These are phyloP conservation scores for Flammula alnicola DNA, from an alignment of 1,284 basidiomycete genomes.

Conservation along the genomic window DNA sequence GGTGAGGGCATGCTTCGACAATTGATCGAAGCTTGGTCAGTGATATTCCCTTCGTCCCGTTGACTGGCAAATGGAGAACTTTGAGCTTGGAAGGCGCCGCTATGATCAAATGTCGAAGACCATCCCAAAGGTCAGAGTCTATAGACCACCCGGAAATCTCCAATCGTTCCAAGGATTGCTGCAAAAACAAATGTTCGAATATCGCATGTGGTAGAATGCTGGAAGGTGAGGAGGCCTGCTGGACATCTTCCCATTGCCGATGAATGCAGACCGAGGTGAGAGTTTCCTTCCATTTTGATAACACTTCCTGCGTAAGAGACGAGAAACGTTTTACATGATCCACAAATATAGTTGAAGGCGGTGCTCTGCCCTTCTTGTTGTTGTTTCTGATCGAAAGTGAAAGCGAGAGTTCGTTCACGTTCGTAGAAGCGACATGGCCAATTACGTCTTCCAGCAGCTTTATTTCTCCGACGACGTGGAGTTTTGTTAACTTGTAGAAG, in stretches of 20 bases:
- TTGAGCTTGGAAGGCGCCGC: conserved; percentile 6
- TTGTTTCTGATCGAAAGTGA: not conserved
- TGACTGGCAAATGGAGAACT: conserved; percentile 13
- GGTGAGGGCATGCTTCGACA: conserved; percentile 7
- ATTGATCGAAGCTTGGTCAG: conserved; percentile 8
- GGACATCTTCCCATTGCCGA: too few relatives aligned
- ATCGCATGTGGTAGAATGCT: not conserved
- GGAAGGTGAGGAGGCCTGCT: too few relatives aligned
- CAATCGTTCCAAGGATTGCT: not conserved
- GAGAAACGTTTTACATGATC: too few relatives aligned
- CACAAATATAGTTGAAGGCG: too few relatives aligned
- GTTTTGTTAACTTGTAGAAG: conserved; percentile 2
- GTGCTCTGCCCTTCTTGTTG: too few relatives aligned
- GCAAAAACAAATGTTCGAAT: not conserved
- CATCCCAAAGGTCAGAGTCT: not conserved
- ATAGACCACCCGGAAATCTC: conserved; percentile 6
- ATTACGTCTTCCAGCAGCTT: not conserved
- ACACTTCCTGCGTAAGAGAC: too few relatives aligned
- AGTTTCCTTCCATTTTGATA: not conserved
- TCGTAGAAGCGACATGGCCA: not conserved
- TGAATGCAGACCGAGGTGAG: not conserved
- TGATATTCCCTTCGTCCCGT: not conserved
- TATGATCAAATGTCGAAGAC: not conserved
- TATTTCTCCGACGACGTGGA: not conserved
- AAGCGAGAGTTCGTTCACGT: not conserved